These are phyloP conservation scores for Orbilia ellipsospora DNA, from an alignment of 2,329 filamentous ascomycete species.

Conservation along the genomic window DNA sequence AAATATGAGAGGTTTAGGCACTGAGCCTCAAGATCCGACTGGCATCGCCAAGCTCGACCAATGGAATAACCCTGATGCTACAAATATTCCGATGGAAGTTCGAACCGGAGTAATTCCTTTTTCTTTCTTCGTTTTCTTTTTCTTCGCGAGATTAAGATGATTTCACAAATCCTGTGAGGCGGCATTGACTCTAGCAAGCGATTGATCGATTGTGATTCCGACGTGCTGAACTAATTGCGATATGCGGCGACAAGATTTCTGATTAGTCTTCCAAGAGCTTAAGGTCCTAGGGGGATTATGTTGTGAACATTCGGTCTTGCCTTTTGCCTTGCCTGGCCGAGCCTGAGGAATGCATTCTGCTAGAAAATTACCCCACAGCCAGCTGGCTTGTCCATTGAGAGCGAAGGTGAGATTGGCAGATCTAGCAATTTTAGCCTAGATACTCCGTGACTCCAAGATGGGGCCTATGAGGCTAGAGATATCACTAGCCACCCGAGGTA, in stretches of 20 bases:
- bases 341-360: slow-evolving; percentile 14
- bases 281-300: slow-evolving; percentile 2
- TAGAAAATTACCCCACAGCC: slow-evolving; percentile 16
- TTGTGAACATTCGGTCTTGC: slow-evolving; percentile 29
- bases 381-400: slow-evolving; percentile 33
- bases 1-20: background rate
- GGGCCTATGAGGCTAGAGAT: slow-evolving; percentile 1
- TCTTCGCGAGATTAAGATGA: background rate
- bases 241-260: slow-evolving; percentile 21
- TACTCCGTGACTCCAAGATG: slow-evolving; percentile 10
- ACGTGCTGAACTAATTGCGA: slow-evolving; percentile 6
- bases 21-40: slow-evolving; percentile 45
- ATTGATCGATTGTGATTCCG: slow-evolving; percentile 10
- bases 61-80: slow-evolving; percentile 15
- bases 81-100: slow-evolving; percentile 21
- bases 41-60: slow-evolving; percentile 27
- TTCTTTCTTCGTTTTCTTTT: slow-evolving; percentile 10
- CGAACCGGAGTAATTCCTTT: background rate
- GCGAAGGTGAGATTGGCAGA: slow-evolving; percentile 36
- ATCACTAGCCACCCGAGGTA: slow-evolving; percentile 36
- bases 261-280: slow-evolving; percentile 41
- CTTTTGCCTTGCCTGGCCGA: slow-evolving; percentile 12
- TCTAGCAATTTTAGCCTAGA: slow-evolving; percentile 38
- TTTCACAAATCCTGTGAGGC: slow-evolving; percentile 22
- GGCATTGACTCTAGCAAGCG: background rate